phyloP scores from a whole-genome alignment of 2,329 filamentous ascomycete genomes.

The Sclerotinia subarctica region DNA sequence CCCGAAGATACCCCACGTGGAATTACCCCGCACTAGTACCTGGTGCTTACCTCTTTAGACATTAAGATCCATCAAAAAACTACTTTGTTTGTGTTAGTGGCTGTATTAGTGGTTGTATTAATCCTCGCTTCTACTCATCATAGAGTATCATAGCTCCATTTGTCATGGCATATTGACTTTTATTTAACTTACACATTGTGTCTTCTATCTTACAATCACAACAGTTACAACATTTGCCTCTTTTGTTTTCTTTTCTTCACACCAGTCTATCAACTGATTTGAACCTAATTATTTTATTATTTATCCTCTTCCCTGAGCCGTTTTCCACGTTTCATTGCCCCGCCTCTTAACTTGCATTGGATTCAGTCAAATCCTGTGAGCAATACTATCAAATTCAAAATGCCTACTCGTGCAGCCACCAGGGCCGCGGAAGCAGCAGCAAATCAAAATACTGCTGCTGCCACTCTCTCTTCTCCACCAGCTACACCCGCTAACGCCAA shows the following conservation, averaged over 20 bases:
- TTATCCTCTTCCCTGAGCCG: neutral
- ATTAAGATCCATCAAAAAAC: neutral
- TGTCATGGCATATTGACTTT: no score
- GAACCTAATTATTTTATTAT: neutral
- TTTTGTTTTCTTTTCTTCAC: neutral
- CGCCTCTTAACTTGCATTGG: neutral
- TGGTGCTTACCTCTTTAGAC: neutral
- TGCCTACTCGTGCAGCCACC: constrained; percentile 16
- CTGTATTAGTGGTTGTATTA: neutral
- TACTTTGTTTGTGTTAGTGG: neutral
- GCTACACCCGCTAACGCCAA: neutral
- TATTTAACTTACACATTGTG: neutral
- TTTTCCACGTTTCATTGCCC: neutral
- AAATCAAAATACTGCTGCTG: neutral
- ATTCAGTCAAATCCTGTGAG: neutral
- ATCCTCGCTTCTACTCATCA: neutral
- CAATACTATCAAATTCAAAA: neutral
- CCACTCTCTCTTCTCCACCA: constrained; percentile 15
- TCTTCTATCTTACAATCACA: neutral
- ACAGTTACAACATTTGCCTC: neutral
- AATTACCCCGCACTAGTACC: neutral
- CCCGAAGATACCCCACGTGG: neutral
- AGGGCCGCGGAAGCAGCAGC: constrained; percentile 8
- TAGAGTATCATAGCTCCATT: no score
- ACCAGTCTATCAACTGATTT: neutral